phyloP scores from a whole-genome alignment of 1,284 basidiomycete genomes.

The Serendipita sp. region DNA sequence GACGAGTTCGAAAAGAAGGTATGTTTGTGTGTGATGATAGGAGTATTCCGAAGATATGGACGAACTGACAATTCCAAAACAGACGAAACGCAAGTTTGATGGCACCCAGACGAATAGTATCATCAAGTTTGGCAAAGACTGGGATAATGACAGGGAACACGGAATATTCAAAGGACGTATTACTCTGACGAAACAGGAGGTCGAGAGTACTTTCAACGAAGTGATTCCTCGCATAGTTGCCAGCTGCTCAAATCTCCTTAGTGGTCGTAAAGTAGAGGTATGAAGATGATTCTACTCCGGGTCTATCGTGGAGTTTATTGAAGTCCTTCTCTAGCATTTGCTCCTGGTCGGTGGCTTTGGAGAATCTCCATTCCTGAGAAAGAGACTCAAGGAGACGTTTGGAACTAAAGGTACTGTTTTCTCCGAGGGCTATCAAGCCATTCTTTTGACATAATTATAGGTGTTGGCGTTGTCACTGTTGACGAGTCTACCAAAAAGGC shows the following conservation, averaged over 20 bases:
- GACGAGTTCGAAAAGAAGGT: slow-evolving; percentile 8
- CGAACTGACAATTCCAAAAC: background rate
- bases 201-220: slow-evolving; percentile 5
- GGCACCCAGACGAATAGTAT: background rate
- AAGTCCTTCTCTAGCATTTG: background rate
- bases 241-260: slow-evolving; percentile 2
- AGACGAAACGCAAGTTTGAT: slow-evolving; percentile 9
- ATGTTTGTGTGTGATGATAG: background rate
- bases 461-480: slow-evolving; percentile 5
- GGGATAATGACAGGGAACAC: slow-evolving; percentile 7
- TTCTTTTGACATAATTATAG: no score
- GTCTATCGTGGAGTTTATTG: background rate
- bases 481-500: slow-evolving; percentile 9
- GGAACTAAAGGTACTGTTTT: background rate
- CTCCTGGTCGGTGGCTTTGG: slow-evolving; percentile 7
- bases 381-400: slow-evolving; percentile 2
- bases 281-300: background rate
- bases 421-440: no score
- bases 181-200: slow-evolving; percentile 6
- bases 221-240: slow-evolving; percentile 3
- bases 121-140: slow-evolving; percentile 8
- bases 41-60: background rate
- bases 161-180: slow-evolving; percentile 8
- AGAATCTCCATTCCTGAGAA: slow-evolving; percentile 4
- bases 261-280: slow-evolving; percentile 4